Base-by-base conservation (phyloP, 139 green algal genomes). In the Chlamydomonas applanata region DNA sequence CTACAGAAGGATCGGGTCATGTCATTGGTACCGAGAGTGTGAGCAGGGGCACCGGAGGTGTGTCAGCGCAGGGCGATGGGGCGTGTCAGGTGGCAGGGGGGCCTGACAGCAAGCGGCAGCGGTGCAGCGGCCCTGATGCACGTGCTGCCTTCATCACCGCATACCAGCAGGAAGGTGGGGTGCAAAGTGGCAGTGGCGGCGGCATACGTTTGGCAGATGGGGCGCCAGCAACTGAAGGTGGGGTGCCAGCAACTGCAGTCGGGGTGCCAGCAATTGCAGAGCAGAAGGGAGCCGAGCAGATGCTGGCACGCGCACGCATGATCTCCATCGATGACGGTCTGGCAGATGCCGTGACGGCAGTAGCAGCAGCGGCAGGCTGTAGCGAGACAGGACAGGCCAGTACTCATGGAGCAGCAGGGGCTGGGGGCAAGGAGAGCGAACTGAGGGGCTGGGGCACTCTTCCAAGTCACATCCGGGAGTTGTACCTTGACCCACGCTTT, bases 381-480 rank as follows among this genome's bases (percentile, higher is more conserved):
- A 11, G 7, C 7, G 7, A 49, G 40, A 11, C 40, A 49, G 40
- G 40, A 49, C 40, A 49, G 11, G 40, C 40, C 40, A n/a, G n/a
- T n/a, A n/a, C n/a, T n/a, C n/a, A n/a, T n/a, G n/a, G n/a, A n/a
- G n/a, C n/a, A n/a, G n/a, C n/a, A n/a, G n/a, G n/a, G n/a, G n/a
- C n/a, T n/a, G n/a, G n/a, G n/a, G n/a, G n/a, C n/a, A 11, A 49
- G 11, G 40, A 49, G 7, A 7, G 40, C 40, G 11, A 7, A 49
- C 40, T 49, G 40, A 49, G 40, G 7, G 40, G 40, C 40, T 49
- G 40, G 40, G 40, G 40, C 11, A 11, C 11, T 7, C 40, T 49
- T 7, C 40, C 40, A 7, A 49, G 7, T 7, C 40, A 89, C 46
- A 61, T 90, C 24, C 64, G 70, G 14, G 73, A 79, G 24, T 67